Percentiles rank a stretch among this genome's conserved stretches.
Evolutionary conservation across 768 basidiomycete species (phyloP).

Genomic region (Tulasnella sp.): DNA sequence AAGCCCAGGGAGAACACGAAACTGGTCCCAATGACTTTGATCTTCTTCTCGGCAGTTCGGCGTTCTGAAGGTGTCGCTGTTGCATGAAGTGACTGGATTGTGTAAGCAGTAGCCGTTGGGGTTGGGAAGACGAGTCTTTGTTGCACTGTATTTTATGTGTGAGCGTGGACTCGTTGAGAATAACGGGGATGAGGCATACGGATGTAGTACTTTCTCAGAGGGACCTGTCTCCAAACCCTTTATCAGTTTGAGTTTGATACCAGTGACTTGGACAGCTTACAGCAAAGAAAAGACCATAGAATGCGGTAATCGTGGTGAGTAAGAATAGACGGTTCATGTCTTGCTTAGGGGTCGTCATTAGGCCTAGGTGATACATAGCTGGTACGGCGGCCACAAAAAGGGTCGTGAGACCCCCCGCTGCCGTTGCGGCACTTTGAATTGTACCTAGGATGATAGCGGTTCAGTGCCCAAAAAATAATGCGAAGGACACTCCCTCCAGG

Average conservation of each 20-base stretch:
- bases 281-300: constrained; percentile 39
- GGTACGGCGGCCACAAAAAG: constrained; percentile 50
- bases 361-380: constrained; percentile 45
- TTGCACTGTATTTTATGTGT: constrained; percentile 1
- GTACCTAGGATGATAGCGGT: not conserved
- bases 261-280: no score
- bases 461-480: not conserved
- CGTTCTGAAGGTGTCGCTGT: constrained; percentile 36
- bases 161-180: not conserved
- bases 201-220: constrained; percentile 44
- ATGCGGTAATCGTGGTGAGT: constrained; percentile 31
- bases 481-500: not conserved
- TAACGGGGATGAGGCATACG: constrained; percentile 28
- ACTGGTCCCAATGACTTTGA: constrained; percentile 37
- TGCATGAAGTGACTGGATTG: constrained; percentile 49
- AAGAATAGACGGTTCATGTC: constrained; percentile 49
- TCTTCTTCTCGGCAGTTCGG: constrained; percentile 42
- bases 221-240: not conserved
- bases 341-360: constrained; percentile 37
- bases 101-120: constrained; percentile 54
- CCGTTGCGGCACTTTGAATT: constrained; percentile 23
- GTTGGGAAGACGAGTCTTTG: constrained; percentile 56
- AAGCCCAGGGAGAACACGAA: constrained; percentile 39
- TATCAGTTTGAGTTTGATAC: no score
- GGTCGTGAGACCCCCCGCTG: constrained; percentile 45